Percentiles rank a stretch among this genome's conserved stretches.
These are phyloP conservation scores for Pythium rishiriense DNA, from an alignment of 352 stramenopile species.

Conservation along the genomic window DNA sequence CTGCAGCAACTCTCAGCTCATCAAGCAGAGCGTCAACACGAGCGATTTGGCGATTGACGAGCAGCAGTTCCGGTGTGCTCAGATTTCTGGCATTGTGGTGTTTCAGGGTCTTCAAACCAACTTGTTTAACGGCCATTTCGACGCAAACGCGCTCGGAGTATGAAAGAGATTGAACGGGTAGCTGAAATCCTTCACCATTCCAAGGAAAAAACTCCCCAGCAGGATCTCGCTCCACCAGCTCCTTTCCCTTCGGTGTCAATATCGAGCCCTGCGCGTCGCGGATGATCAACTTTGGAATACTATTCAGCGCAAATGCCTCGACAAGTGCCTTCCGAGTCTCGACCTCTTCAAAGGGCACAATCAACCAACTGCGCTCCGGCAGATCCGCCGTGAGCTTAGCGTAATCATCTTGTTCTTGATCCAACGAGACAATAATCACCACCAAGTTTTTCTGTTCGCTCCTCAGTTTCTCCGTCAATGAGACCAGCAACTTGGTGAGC, in stretches of 20 bases:
- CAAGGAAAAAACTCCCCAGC: slow-evolving; percentile 68
- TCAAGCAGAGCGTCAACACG: slow-evolving; percentile 51
- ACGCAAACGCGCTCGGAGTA: slow-evolving; percentile 68
- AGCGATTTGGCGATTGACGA: slow-evolving; percentile 58
- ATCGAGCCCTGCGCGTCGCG: slow-evolving; percentile 52
- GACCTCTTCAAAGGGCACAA: slow-evolving; percentile 77
- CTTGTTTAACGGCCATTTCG: slow-evolving; percentile 68
- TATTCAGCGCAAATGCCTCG: slow-evolving; percentile 57
- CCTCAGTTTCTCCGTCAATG: slow-evolving; percentile 48
- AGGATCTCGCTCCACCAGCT: slow-evolving; percentile 66
- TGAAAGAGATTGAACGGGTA: slow-evolving; percentile 51
- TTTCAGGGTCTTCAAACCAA: slow-evolving; percentile 69
- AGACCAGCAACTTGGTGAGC: slow-evolving; percentile 53
- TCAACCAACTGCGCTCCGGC: slow-evolving; percentile 55
- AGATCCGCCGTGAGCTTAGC: slow-evolving; percentile 52
- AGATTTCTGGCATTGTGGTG: slow-evolving; percentile 53
- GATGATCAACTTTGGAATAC: slow-evolving; percentile 65
- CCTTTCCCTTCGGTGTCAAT: slow-evolving; percentile 68
- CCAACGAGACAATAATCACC: slow-evolving; percentile 77
- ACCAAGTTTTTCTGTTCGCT: slow-evolving; percentile 49
- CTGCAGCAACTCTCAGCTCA: slow-evolving; percentile 22
- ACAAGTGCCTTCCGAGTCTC: slow-evolving; percentile 70
- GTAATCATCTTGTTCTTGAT: slow-evolving; percentile 65
- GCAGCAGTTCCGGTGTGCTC: slow-evolving; percentile 32
- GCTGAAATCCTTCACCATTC: slow-evolving; percentile 46